Base-by-base conservation (phyloP, 108 stramenopile genomes). In the Conticribra weissflogii region DNA sequence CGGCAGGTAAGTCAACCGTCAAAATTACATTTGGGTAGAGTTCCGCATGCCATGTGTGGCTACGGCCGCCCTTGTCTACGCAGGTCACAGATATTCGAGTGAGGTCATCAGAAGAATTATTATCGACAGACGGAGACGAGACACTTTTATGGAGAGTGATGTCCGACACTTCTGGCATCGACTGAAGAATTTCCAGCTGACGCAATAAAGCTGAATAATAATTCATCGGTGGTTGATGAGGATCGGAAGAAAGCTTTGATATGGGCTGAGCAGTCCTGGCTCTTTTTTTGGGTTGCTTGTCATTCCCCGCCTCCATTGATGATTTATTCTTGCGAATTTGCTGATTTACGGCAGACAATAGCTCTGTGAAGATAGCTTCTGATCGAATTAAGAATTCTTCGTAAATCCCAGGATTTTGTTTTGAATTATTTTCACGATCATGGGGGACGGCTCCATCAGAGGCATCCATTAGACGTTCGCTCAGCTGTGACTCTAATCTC, bases 1-100 rank as follows among this genome's bases (percentile, higher is more conserved):
- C 71, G 0, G 46, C 29, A 22, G 78, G 78, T 32, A 79, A 63
- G 48, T 81, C 80, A 7, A 77, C 54, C 7, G 69, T 76, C 47
- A 76, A 32, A 21, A 72, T 45, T 31, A 76, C 51, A 32, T 28
- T 59, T 3, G 76, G 80, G 44, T 72, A 81, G 24, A 81, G 36
- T 53, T 76, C 64, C 31, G 76, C 80, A 59, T 76, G 71, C 80
- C 76, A 77, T 55, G 71, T 81, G 34, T 79, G 78, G 34, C 54
- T 66, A 29, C 78, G 71, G 61, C 68, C 14, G 5, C 61, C 47
- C 54, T 28, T 50, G 31, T 79, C 78, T 17, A 50, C 30, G 18
- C 71, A 72, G 19, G 78, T 79, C n/a, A 79, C 60, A 2, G 78
- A 79, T 45, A 79, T n/a, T 48, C 66, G 50, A 53, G 61, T 68